Base-by-base conservation (phyloP, 139 green algal species). In the Prasinococcaceae sp. region DNA sequence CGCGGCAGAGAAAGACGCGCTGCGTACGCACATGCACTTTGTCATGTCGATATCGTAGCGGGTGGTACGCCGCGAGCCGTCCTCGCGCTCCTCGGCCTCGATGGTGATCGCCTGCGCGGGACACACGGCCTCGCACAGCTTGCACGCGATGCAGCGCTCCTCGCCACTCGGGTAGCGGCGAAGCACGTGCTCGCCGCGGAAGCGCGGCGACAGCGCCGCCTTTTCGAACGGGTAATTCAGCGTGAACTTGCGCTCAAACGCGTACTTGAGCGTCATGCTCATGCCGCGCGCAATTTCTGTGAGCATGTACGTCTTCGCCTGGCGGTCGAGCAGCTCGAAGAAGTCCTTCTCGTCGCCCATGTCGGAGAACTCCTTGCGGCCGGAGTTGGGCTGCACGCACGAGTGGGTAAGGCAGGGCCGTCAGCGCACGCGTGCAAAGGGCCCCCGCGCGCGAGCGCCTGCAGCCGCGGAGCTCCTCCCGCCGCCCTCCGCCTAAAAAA, bases 181-280 rank as follows among this genome's bases (percentile, higher is more conserved):
- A 61, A 99, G 69, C 8, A 65, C 90, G 69, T 99, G 90, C 74
- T 99, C 90, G n/a, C 90, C 90, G n/a, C 90, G 73, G 70, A 99
- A 99, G 19, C 90, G 75, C 0, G 90, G 80, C 42, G 72, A 88
- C 42, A 98, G 70, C 30, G 83, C 78, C 0, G 83, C 88, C 77
- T 99, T 99, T 65, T 99, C 90, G 68, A 99, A 98, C 17, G 90
- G 90, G 66, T 99, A 98, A 68, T 96, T 97, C 35, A 92, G 81
- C 54, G 90, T 98, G 56, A 94, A 83, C 57, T 94, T 95, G 8
- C 70, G 78, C 43, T 94, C 88, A 28, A 95, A 97, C 72, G 95
- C 97, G 35, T 85, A 84, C 57, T 92, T 93, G 35, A 99, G 61
- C 5, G 85, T 87, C 36, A 94, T 69, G 0, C 58, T 68, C 75